phyloP scores from a whole-genome alignment of 139 green algal species.

The Tetradesmus obliquus region DNA sequence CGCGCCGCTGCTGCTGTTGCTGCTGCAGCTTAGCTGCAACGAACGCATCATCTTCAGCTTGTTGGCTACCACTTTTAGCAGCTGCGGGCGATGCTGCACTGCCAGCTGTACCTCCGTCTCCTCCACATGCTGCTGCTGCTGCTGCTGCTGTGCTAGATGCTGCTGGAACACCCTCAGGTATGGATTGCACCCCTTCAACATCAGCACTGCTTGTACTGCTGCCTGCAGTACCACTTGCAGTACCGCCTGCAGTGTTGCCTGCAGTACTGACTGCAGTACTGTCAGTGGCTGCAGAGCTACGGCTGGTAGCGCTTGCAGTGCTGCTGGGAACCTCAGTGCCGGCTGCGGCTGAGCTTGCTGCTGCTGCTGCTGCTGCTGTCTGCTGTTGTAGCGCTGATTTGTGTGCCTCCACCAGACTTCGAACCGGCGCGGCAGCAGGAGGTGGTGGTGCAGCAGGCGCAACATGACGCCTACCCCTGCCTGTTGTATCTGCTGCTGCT shows the following conservation, averaged over 20 bases:
- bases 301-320: background rate
- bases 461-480: background rate
- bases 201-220: background rate
- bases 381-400: slow-evolving; percentile 16
- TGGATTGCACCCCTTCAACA: background rate
- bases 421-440: background rate
- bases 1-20: background rate
- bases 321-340: background rate
- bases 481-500: background rate
- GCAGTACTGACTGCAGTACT: background rate
- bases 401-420: slow-evolving; percentile 16
- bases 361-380: background rate
- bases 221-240: background rate
- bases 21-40: background rate
- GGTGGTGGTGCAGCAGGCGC: background rate
- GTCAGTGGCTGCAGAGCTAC: background rate
- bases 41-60: background rate
- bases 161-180: background rate
- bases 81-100: background rate
- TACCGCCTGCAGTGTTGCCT: background rate
- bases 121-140: background rate
- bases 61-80: background rate
- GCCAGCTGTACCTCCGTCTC: background rate
- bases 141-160: background rate
- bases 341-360: background rate